A percentile compares a stretch with the other conserved stretches of the same genome.
Conservation (phyloP, 768 basidiomycete genomes). For the Macrolepiota fuliginosa region DNA sequence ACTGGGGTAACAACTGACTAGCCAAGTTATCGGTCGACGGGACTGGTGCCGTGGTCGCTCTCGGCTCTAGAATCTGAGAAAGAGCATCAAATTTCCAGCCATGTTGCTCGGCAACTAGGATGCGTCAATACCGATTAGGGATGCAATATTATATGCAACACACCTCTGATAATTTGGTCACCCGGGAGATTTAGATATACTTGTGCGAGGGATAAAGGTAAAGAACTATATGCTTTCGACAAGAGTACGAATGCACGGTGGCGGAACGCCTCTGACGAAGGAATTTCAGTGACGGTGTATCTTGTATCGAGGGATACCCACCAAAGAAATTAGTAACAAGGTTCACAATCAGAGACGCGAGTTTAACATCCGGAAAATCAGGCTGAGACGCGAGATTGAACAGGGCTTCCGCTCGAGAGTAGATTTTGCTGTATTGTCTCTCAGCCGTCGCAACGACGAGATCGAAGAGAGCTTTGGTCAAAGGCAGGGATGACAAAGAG, state of each 20-base stretch:
- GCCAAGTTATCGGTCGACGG: not conserved
- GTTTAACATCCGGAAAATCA: slow-evolving; percentile 42
- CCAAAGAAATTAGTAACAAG: slow-evolving; percentile 53
- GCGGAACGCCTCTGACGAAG: slow-evolving; percentile 53
- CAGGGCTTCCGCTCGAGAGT: slow-evolving; percentile 43
- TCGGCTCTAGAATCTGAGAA: slow-evolving; percentile 44
- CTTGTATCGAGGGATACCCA: slow-evolving; percentile 26
- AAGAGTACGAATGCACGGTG: slow-evolving; percentile 52
- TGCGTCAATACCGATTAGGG: not conserved
- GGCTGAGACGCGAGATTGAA: slow-evolving; percentile 37
- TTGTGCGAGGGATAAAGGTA: slow-evolving; percentile 53
- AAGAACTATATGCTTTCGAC: slow-evolving; percentile 62
- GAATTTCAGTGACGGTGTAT: slow-evolving; percentile 8
- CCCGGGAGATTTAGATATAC: slow-evolving; percentile 51
- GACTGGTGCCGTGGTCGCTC: not conserved
- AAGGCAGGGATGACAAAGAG: slow-evolving; percentile 36
- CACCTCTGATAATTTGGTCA: slow-evolving; percentile 38
- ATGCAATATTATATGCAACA: slow-evolving; percentile 7
- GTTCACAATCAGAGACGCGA: slow-evolving; percentile 41
- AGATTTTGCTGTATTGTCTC: slow-evolving; percentile 55
- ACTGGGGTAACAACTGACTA: slow-evolving; percentile 13
- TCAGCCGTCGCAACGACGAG: slow-evolving; percentile 52
- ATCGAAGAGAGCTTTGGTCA: slow-evolving; percentile 43
- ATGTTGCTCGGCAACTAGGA: slow-evolving; percentile 37
- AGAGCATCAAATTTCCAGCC: slow-evolving; percentile 53